A percentile compares a stretch with the other conserved stretches of the same genome.
Evolutionary conservation across 1,284 basidiomycete species (phyloP).

Genomic region (Ceratobasidium sp.): DNA sequence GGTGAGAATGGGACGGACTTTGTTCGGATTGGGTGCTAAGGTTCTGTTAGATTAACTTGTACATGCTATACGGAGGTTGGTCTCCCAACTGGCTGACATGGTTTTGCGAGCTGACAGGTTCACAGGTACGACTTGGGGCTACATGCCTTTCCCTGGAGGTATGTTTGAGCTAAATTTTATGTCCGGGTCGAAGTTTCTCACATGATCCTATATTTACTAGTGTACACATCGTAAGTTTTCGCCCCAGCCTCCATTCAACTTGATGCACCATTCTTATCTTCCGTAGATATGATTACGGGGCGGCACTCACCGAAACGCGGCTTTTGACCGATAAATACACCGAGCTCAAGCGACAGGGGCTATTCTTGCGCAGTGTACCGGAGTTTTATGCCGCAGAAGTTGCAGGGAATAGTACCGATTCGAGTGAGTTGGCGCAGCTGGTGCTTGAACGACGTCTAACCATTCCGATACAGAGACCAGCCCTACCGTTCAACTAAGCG

Average conservation of each 20-base stretch:
- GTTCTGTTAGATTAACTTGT: conserved; percentile 72
- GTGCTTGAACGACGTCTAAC: not conserved
- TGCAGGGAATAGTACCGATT: conserved; percentile 65
- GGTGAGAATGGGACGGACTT: no score
- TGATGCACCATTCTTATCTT: no score
- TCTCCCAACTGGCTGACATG: not conserved
- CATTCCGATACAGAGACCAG: conserved; percentile 41
- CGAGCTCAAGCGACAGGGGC: conserved; percentile 74
- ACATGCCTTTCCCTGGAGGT: conserved; percentile 67
- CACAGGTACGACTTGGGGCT: conserved; percentile 77
- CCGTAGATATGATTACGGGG: conserved; percentile 56
- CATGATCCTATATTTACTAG: conserved; percentile 27
- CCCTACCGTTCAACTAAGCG: conserved; percentile 58
- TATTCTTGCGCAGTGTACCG: conserved; percentile 76
- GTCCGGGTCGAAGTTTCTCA: conserved; percentile 7
- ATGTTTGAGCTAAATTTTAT: conserved; percentile 15
- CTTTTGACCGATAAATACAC: conserved; percentile 71
- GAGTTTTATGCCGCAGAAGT: conserved; percentile 79
- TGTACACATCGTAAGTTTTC: conserved; percentile 47
- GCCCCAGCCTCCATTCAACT: not conserved
- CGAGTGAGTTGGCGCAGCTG: not conserved
- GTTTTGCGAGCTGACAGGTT: conserved; percentile 14
- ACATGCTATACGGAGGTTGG: conserved; percentile 68
- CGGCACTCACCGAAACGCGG: conserved; percentile 67
- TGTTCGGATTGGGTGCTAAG: no score